Evolutionary conservation across 1,139 yeast genomes (phyloP), one percentile per base, ranked within the genome.

Genomic region (Yamadazyma dendronema): DNA sequence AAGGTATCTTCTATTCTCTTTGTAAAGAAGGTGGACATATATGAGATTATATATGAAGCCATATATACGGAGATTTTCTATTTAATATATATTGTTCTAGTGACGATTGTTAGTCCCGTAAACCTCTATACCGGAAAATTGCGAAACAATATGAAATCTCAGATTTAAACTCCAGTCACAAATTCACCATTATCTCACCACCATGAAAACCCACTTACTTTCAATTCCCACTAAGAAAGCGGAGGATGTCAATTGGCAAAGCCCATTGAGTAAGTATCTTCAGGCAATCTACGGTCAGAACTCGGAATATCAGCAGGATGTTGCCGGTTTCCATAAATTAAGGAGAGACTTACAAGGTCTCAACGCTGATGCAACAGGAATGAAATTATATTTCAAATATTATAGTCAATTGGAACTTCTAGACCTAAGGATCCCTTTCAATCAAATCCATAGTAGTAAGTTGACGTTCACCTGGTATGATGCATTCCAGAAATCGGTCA

Each of bases 361-460:
- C 4, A 67, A 70, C 41, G 71, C 76, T 30, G 84, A 78, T 48
- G 49, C 54, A 16, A 67, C 77, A 0, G 76, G 78, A 1, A 64
- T 74, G 14, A 48, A 76, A 46, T 61, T 83, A 35, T 72, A 84
- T 45, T 81, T 77, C 54, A 74, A 77, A 41, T 92, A 92, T 60
- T 88, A 83, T 53, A 86, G 88, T 21, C 95, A 85, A 56, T 58
- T 92, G 46, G 96, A 90, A 52, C 74, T 88, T 14, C 62, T 92
- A 35, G 92, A 86, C 47, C 62, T 87, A 48, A 68, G 97, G 40
- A 59, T 90, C 13, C 92, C 96, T 0, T 74, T 84, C 43, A 72
- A 71, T 34, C 67, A 72, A 16, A 80, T 80, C 38, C 76, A 79
- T 46, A 58, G 54, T 37, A 67, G 63, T 39, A 70, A 74, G 43